phyloP scores from a whole-genome alignment of 1,284 basidiomycete species.

The Irpex sp. region DNA sequence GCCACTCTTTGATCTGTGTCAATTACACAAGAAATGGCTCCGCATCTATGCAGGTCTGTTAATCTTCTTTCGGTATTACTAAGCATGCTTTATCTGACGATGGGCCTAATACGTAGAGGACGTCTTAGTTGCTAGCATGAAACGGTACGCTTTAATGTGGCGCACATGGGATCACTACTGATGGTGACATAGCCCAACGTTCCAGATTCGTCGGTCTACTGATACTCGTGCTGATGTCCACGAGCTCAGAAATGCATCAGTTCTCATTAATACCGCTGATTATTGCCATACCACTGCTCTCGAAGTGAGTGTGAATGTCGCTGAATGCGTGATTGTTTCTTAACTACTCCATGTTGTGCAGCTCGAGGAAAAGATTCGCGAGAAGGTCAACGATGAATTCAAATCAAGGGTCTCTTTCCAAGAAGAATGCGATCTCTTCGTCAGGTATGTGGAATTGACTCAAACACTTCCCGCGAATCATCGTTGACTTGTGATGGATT shows the following conservation, averaged over 20 bases:
- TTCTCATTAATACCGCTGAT: slow-evolving; percentile 95
- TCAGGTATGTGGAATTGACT: slow-evolving; percentile 48
- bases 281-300: slow-evolving; percentile 92
- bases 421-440: slow-evolving; percentile 84
- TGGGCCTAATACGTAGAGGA: slow-evolving; percentile 55
- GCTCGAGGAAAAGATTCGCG: slow-evolving; percentile 89
- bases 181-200: slow-evolving; percentile 29
- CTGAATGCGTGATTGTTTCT: background rate
- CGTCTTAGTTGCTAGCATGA: slow-evolving; percentile 71
- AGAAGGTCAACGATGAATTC: slow-evolving; percentile 75
- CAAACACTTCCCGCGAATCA: background rate
- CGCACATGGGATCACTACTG: background rate
- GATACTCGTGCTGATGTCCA: slow-evolving; percentile 74
- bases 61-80: background rate
- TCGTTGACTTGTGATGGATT: background rate
- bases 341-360: slow-evolving; percentile 28
- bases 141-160: slow-evolving; percentile 41
- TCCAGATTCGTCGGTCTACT: slow-evolving; percentile 55
- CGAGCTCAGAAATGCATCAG: slow-evolving; percentile 78
- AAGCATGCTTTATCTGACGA: background rate
- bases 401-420: slow-evolving; percentile 82
- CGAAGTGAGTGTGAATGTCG: slow-evolving; percentile 49
- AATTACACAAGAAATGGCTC: slow-evolving; percentile 90
- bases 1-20: slow-evolving; percentile 75
- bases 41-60: slow-evolving; percentile 83